phyloP scores from a whole-genome alignment of 1,284 basidiomycete species.

The Trichosporon ovoides region DNA sequence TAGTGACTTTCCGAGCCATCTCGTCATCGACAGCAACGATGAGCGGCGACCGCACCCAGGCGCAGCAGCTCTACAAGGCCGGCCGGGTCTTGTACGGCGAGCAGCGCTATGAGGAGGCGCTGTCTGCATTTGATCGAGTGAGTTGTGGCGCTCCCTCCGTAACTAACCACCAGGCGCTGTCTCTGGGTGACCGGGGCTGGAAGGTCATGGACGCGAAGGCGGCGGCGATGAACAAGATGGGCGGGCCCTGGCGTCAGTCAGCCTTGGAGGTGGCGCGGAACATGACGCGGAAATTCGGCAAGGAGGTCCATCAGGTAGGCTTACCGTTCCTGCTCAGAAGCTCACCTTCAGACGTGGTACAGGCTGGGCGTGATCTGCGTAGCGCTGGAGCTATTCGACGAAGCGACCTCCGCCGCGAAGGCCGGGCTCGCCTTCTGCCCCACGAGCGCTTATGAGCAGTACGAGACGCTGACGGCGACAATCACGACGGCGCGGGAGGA shows the following conservation, averaged over 20 bases:
- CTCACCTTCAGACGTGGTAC: constrained; percentile 31
- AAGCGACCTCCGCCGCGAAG: constrained; percentile 6
- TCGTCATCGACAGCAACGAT: neutral
- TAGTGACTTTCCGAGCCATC: no score
- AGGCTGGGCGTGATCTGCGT: constrained; percentile 26
- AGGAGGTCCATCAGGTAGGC: constrained; percentile 21
- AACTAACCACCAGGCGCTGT: constrained; percentile 24
- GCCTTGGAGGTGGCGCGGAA: constrained; percentile 24
- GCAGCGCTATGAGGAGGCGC: constrained; percentile 18
- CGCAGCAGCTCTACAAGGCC: constrained; percentile 12
- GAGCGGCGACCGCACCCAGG: constrained; percentile 12
- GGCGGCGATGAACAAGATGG: constrained; percentile 25
- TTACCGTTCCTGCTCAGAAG: no score
- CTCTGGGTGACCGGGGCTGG: constrained; percentile 23
- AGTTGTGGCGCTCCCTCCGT: no score
- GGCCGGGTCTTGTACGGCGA: constrained; percentile 15
- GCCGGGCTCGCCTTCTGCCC: neutral
- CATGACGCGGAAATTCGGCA: constrained; percentile 25
- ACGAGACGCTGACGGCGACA: neutral
- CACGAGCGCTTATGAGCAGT: neutral
- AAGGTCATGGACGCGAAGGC: constrained; percentile 29
- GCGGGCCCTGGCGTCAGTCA: constrained; percentile 18
- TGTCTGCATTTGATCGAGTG: constrained; percentile 24
- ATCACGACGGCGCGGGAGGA: neutral
- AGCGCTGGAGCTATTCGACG: constrained; percentile 13